Conservation (phyloP, 192 early-diverging fungal genomes). For the Diversispora epigaea region DNA sequence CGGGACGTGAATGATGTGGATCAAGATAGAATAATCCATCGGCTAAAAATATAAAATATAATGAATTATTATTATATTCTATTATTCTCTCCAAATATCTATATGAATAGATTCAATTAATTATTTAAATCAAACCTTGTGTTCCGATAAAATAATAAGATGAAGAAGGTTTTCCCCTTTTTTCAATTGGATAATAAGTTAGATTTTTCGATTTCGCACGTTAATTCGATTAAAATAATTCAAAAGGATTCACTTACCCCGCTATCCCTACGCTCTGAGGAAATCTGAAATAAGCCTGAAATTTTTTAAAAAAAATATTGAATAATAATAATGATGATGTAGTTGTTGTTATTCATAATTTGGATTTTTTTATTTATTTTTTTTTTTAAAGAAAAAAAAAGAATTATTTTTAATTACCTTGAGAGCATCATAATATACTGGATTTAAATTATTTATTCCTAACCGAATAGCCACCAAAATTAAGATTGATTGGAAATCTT, state of each 20-base stretch:
- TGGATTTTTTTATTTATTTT: too few species aligned
- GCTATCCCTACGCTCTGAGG: slow-evolving; percentile 87
- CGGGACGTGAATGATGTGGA: too few species aligned
- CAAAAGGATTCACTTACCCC: slow-evolving; percentile 54
- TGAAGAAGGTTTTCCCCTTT: slow-evolving; percentile 85
- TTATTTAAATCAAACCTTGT: slow-evolving; percentile 55
- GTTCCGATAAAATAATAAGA: slow-evolving; percentile 92
- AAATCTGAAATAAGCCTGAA: slow-evolving; percentile 67
- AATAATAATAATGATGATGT: background rate
- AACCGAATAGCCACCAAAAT: slow-evolving; percentile 86
- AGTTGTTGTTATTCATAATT: background rate
- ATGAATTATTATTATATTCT: background rate
- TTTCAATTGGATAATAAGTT: background rate
- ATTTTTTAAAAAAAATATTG: background rate
- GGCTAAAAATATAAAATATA: slow-evolving; percentile 37
- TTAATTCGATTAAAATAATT: background rate
- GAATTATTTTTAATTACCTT: slow-evolving; percentile 49
- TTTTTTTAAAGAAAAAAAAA: too few species aligned
- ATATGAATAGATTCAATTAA: background rate
- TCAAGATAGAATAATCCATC: too few species aligned
- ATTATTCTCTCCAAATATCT: slow-evolving; percentile 3
- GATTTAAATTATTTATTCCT: slow-evolving; percentile 88
- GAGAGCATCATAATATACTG: slow-evolving; percentile 73
- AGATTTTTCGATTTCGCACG: slow-evolving; percentile 4
- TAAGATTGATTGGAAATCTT: slow-evolving; percentile 64